Evolutionary conservation across 352 stramenopile genomes (phyloP), one percentile per base, ranked within the genome.

Genomic region (Globisporangium alternatum): DNA sequence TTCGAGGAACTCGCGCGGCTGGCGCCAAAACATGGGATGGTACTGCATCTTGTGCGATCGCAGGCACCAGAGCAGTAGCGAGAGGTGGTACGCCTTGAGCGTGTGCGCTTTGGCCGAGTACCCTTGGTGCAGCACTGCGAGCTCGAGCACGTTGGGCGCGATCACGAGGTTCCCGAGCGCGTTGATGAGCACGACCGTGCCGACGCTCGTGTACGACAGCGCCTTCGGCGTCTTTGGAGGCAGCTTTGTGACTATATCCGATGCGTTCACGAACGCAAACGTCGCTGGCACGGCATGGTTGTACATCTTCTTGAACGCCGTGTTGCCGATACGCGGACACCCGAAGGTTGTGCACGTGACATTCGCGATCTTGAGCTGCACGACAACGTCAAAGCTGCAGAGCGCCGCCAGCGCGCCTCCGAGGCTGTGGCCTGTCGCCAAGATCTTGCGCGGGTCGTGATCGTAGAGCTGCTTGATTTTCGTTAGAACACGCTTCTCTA

Each of bases 101-200:
- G 63, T 64, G 48, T 80, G 74, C 3, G 76, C 71, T 21, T 74
- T 72, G 2, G 64, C 56, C n/a, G 76, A 85, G 47, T 79, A 74
- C 5, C 74, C 76, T 48, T 53, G 47, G 58, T 82, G 71, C 41
- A 85, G 53, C 33, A 78, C 52, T 5, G 58, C 67, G 21, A 82
- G 54, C 54, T 85, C 74, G 4, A 85, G 66, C 31, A 68, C 25
- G 33, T 75, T 81, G 5, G 71, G 76, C 10, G 79, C 67, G 60
- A 85, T 71, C 33, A 85, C 65, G 39, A 85, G 62, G 49, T 82
- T 85, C 9, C 74, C 76, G 31, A 78, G 71, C 45, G 65, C 28
- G 52, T 82, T 79, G 57, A 79, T 49, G 21, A 85, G 56, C 28
- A 81, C 70, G 10, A 67, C 58, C 21, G 62, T 76, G 22, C 72